Percentiles rank a stretch among this genome's conserved stretches.
These are phyloP conservation scores for Xylariaceae sp. DNA, from an alignment of 2,329 filamentous ascomycete genomes.

Conservation along the genomic window DNA sequence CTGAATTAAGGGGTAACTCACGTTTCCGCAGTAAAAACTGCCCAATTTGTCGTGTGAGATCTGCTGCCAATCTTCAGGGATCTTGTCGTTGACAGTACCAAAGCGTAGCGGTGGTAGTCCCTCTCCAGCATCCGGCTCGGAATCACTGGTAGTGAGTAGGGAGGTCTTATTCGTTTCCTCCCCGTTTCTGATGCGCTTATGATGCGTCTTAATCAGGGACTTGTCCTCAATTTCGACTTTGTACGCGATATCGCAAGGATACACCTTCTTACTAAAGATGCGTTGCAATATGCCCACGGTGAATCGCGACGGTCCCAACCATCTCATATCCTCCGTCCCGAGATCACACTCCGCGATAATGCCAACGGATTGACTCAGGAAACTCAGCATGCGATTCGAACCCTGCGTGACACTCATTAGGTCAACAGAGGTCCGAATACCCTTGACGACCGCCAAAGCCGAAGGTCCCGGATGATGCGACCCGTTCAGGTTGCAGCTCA, in stretches of 20 bases:
- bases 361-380: conserved; percentile 84
- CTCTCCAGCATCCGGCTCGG: conserved; percentile 32
- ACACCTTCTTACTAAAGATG: conserved; percentile 68
- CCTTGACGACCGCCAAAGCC: conserved; percentile 81
- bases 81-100: conserved; percentile 70
- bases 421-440: conserved; percentile 76
- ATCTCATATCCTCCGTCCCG: conserved; percentile 82
- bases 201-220: conserved; percentile 65
- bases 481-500: conserved; percentile 85
- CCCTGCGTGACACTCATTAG: conserved; percentile 84
- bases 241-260: conserved; percentile 83
- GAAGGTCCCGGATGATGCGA: conserved; percentile 70
- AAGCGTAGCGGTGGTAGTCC: conserved; percentile 70
- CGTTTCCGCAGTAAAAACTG: conserved; percentile 91
- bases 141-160: conserved; percentile 14
- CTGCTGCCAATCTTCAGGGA: conserved; percentile 73
- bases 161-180: conserved; percentile 11
- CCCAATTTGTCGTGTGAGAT: conserved; percentile 72
- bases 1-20: conserved; percentile 37
- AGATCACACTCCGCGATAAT: conserved; percentile 88
- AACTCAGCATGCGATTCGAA: conserved; percentile 67
- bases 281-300: conserved; percentile 77
- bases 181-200: conserved; percentile 43
- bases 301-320: conserved; percentile 86
- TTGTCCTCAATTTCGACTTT: conserved; percentile 79